Percentiles rank a stretch among this genome's conserved stretches.
Conservation (phyloP, 2,329 filamentous ascomycete species). For the Cordyceps fumosorosea region DNA sequence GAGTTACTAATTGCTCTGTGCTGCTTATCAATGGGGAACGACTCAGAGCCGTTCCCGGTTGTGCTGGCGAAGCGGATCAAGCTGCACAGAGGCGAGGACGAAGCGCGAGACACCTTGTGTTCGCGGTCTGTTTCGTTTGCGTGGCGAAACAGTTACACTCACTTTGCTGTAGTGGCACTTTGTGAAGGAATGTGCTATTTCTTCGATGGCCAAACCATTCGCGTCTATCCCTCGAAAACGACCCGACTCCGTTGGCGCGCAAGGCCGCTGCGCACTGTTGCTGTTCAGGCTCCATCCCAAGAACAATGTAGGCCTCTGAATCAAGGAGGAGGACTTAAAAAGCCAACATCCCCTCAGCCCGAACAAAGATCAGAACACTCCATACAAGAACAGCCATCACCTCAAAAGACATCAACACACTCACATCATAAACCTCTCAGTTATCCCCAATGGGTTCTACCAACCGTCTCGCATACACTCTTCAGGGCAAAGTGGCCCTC, state of each 20-base stretch:
- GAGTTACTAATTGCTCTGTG: neutral
- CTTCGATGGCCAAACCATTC: neutral
- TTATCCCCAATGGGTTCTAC: neutral
- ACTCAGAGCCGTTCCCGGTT: too few relatives aligned
- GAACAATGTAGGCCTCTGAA: neutral
- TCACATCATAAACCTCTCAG: neutral
- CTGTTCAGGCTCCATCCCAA: neutral
- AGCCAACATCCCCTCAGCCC: neutral
- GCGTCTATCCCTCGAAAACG: neutral
- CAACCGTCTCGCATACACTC: neutral
- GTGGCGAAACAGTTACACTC: neutral
- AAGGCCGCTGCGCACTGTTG: neutral
- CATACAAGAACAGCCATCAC: neutral
- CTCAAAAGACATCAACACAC: neutral
- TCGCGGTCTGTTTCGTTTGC: neutral
- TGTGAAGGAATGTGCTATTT: neutral
- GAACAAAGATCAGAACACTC: neutral
- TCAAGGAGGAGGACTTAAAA: neutral
- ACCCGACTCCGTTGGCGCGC: neutral
- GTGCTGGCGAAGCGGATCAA: too few relatives aligned
- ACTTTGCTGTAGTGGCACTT: neutral
- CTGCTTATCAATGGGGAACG: neutral
- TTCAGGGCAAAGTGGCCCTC: constrained; percentile 46
- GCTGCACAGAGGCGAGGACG: too few relatives aligned
- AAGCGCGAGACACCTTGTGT: neutral